Conservation (phyloP, 768 basidiomycete genomes). For the Hebeloma cylindrosporum region DNA sequence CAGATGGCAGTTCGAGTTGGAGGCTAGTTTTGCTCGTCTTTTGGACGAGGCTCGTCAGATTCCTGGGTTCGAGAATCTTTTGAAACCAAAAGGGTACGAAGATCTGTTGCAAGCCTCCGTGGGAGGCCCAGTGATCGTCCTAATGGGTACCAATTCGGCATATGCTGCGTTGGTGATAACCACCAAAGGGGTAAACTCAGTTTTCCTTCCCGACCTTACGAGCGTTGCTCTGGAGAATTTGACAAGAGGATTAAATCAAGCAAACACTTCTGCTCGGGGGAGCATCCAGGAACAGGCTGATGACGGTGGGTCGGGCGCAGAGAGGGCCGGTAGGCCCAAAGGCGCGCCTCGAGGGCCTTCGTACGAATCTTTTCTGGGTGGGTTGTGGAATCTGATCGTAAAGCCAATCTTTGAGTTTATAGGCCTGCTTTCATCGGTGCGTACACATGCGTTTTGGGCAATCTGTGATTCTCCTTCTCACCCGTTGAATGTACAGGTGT, state of each 20-base stretch:
- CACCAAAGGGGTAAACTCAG: slow-evolving; percentile 5
- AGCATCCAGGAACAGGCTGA: not conserved
- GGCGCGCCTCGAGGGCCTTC: not conserved
- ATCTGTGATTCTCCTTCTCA: not conserved
- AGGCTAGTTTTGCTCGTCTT: slow-evolving; percentile 6
- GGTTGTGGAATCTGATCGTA: slow-evolving; percentile 7
- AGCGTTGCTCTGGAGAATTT: slow-evolving; percentile 5
- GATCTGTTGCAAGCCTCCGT: slow-evolving; percentile 3
- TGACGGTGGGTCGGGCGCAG: not conserved
- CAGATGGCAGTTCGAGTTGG: slow-evolving; percentile 10
- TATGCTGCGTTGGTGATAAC: slow-evolving; percentile 15
- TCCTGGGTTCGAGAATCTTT: slow-evolving; percentile 10
- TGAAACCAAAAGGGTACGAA: slow-evolving; percentile 12
- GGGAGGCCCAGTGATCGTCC: slow-evolving; percentile 10
- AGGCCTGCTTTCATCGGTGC: slow-evolving; percentile 3
- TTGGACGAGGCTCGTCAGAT: slow-evolving; percentile 4
- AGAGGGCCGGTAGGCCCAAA: not conserved
- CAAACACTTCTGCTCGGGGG: slow-evolving; percentile 7
- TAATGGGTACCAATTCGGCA: slow-evolving; percentile 7
- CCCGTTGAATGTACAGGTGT: not conserved
- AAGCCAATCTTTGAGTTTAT: slow-evolving; percentile 8
- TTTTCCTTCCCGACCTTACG: slow-evolving; percentile 6
- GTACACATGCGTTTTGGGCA: not conserved
- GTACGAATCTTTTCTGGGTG: slow-evolving; percentile 1
- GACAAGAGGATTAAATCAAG: slow-evolving; percentile 8